Base-by-base conservation (phyloP, 306 rosid genomes). In the Astragalus membranaceus region DNA sequence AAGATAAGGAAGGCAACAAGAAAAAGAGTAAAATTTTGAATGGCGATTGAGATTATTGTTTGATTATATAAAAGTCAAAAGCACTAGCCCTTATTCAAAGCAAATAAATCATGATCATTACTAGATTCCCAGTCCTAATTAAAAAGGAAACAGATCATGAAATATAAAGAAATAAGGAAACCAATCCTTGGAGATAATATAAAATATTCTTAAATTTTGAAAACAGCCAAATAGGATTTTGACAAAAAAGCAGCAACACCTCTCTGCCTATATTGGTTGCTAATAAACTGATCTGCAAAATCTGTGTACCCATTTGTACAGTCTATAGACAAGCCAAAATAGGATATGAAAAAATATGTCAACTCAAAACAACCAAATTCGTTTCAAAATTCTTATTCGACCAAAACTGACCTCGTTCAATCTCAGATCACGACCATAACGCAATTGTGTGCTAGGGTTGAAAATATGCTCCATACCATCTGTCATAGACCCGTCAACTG, bases 401-500 rank as follows among this genome's bases (percentile, higher is more conserved):
- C 69, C 63, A 76, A 55, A 77, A 69, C 81, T 75, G 50, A 93
- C 98, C 98, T 93, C 98, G 64, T 93, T 93, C 84, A 93, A 82
- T 64, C 97, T 87, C 76, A 93, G 86, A 86, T 93, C 98, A 73
- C 88, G 88, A 55, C 98, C 98, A 84, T 90, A 93, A 11, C 88
- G 97, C 87, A 93, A 79, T 78, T 90, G 98, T 57, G 98, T 93
- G 89, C 97, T 90, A 54, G 97, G 86, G 90, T 88, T 93, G 81
- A 93, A 93, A 61, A 93, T 93, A 81, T 93, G 98, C 74, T 93
- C 98, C 98, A 93, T 93, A 65, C 98, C 98, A 84, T 93, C 97
- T 30, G 84, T 81, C 82, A 58, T 82, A 67, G 93, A 88, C 73
- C 98, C 98, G 53, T 93, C 97, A 72, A 90, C 85, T 67, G 97